Percentiles rank a stretch among this genome's conserved stretches.
These are phyloP conservation scores for Vitis rupestris DNA, from an alignment of 164 flowering plant species.

Conservation along the genomic window DNA sequence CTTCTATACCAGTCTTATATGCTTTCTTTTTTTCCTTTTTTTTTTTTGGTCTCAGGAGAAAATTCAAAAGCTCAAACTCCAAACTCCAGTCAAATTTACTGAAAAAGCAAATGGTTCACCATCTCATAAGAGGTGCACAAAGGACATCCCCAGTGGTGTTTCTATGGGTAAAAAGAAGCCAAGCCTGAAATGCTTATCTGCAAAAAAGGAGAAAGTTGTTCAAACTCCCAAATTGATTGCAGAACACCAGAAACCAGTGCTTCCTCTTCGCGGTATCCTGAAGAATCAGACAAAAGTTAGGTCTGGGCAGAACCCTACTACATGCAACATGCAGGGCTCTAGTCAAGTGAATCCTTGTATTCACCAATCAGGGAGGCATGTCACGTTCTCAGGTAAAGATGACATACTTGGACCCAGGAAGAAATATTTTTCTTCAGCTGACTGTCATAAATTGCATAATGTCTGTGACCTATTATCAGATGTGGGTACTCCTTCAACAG, in stretches of 20 bases:
- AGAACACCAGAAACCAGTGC: constrained; percentile 14
- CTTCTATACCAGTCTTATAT: not conserved
- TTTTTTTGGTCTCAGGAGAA: constrained; percentile 29
- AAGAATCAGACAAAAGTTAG: constrained; percentile 28
- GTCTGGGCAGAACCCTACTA: constrained; percentile 23
- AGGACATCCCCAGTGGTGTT: constrained; percentile 17
- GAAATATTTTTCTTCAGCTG: constrained; percentile 15
- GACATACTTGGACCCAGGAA: constrained; percentile 33
- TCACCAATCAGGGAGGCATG: constrained; percentile 36
- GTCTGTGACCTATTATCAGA: constrained; percentile 18
- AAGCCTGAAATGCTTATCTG: constrained; percentile 13
- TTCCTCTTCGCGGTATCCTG: constrained; percentile 39
- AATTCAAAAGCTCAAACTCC: constrained; percentile 17
- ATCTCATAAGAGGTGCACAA: constrained; percentile 17
- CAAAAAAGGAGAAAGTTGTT: constrained; percentile 19
- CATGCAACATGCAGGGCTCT: constrained; percentile 13
- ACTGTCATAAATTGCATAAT: not conserved
- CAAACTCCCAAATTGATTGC: constrained; percentile 12
- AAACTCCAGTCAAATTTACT: constrained; percentile 14
- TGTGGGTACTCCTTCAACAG: constrained; percentile 17
- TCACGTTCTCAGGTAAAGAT: constrained; percentile 41
- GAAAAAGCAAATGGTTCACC: constrained; percentile 15
- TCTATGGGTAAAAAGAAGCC: constrained; percentile 18
- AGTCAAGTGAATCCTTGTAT: constrained; percentile 5
- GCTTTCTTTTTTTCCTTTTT: not conserved